phyloP scores from a whole-genome alignment of 2,329 filamentous ascomycete species.

The Diplodia mutila region DNA sequence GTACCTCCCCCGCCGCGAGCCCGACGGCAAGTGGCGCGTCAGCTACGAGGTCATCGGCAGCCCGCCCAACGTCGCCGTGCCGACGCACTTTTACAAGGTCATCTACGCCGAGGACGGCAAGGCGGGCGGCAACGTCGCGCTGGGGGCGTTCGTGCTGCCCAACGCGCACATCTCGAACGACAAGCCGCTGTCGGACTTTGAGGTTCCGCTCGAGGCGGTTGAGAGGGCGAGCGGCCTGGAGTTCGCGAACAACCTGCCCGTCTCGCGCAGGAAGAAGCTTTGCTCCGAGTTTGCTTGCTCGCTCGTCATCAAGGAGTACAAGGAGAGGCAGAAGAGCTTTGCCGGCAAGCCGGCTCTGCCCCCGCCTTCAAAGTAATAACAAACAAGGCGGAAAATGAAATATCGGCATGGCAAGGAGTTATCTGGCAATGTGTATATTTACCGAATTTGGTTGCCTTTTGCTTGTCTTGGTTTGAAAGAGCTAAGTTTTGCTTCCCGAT shows the following conservation, averaged over 20 bases:
- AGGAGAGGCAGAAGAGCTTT: slow-evolving; percentile 58
- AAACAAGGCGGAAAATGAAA: neutral
- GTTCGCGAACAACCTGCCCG: slow-evolving; percentile 80
- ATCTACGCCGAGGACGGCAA: slow-evolving; percentile 89
- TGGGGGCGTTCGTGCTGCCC: slow-evolving; percentile 93
- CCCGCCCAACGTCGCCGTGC: slow-evolving; percentile 92
- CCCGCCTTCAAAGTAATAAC: neutral
- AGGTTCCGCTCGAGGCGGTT: slow-evolving; percentile 90
- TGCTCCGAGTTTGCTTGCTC: slow-evolving; percentile 87
- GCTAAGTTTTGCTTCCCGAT: neutral
- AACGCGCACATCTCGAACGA: slow-evolving; percentile 87
- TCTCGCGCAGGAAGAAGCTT: slow-evolving; percentile 72
- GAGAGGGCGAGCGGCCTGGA: slow-evolving; percentile 91
- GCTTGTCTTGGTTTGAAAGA: neutral
- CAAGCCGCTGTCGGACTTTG: slow-evolving; percentile 87
- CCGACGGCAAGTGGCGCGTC: slow-evolving; percentile 94
- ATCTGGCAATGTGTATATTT: neutral
- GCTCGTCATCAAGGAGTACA: slow-evolving; percentile 80
- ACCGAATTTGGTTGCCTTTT: neutral
- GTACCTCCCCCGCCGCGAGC: slow-evolving; percentile 84
- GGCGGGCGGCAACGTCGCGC: slow-evolving; percentile 68
- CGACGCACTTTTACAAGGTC: slow-evolving; percentile 99
- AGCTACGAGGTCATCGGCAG: slow-evolving; percentile 93
- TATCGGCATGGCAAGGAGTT: slow-evolving; percentile 5
- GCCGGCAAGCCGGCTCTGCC: slow-evolving; percentile 14